These are phyloP conservation scores for Pulveroboletus sp. DNA, from an alignment of 768 basidiomycete species.

Conservation along the genomic window DNA sequence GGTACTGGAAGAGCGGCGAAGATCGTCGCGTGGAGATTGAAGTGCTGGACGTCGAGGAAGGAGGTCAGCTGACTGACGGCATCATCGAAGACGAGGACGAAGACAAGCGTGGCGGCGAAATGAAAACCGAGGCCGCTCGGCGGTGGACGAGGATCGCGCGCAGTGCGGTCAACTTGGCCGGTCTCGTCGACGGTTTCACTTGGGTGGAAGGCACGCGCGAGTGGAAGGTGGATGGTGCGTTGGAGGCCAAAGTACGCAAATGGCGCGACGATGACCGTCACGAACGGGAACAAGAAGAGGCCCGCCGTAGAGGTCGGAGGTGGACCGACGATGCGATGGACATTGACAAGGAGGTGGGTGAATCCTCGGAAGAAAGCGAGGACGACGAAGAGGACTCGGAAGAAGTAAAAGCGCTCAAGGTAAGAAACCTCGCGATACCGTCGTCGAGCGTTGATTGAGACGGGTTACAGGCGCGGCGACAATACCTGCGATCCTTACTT, in stretches of 20 bases:
- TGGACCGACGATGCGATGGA: constrained; percentile 73
- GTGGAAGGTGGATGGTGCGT: constrained; percentile 60
- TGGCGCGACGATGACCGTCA: constrained; percentile 71
- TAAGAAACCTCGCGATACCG: constrained; percentile 28
- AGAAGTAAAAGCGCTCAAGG: constrained; percentile 80
- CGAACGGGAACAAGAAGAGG: constrained; percentile 67
- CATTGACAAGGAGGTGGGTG: constrained; percentile 52
- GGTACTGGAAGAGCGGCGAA: constrained; percentile 86
- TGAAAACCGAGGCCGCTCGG: constrained; percentile 39
- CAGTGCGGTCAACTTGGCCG: constrained; percentile 62
- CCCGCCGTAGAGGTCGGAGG: constrained; percentile 53
- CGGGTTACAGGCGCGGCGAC: constrained; percentile 57
- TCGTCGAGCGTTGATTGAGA: constrained; percentile 7
- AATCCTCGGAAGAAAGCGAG: constrained; percentile 40
- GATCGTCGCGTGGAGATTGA: constrained; percentile 71
- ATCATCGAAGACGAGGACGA: constrained; percentile 77
- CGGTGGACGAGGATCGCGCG: constrained; percentile 79
- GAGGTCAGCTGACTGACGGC: constrained; percentile 61
- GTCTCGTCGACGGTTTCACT: constrained; percentile 70
- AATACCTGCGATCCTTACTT: constrained; percentile 71
- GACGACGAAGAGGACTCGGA: constrained; percentile 67
- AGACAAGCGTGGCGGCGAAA: constrained; percentile 31
- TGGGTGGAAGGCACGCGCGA: constrained; percentile 56
- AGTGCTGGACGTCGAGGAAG: constrained; percentile 63
- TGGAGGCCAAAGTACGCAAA: constrained; percentile 61